Conservation (phyloP, 345 rosid species). For the Populus tremula region DNA sequence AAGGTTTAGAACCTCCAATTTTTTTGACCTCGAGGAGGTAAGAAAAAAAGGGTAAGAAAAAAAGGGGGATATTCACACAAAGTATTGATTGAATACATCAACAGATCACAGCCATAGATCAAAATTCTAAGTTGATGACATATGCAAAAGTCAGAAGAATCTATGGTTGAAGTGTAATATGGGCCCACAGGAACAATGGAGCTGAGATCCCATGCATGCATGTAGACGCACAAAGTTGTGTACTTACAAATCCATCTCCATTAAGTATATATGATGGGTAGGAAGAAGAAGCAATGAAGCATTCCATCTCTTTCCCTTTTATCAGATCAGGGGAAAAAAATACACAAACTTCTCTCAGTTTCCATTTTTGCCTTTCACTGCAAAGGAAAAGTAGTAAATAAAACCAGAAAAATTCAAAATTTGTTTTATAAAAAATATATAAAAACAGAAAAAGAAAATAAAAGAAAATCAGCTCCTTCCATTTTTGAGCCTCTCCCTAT, state of each 20-base stretch:
- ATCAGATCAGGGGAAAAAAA: background rate
- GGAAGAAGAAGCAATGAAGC: background rate
- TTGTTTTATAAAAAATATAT: background rate
- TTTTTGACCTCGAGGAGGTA: background rate
- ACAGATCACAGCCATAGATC: background rate
- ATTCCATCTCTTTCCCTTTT: background rate
- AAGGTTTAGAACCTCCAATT: background rate
- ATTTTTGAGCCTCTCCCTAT: slow-evolving; percentile 32
- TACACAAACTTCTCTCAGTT: background rate
- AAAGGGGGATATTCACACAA: background rate
- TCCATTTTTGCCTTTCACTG: background rate
- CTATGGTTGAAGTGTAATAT: background rate
- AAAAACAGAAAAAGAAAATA: background rate
- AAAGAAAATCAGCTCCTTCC: slow-evolving; percentile 16
- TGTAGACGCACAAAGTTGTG: background rate
- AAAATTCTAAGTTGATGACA: background rate
- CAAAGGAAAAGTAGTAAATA: background rate
- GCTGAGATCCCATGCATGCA: background rate
- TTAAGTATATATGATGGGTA: slow-evolving; percentile 1
- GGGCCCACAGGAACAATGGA: background rate
- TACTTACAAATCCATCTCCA: background rate
- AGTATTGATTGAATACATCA: background rate
- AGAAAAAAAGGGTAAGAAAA: background rate
- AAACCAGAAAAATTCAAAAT: slow-evolving; percentile 4
- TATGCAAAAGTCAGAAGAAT: background rate